Evolutionary conservation across 768 basidiomycete species (phyloP), one percentile per base, ranked within the genome.

Genomic region (Gymnopilus dilepis): DNA sequence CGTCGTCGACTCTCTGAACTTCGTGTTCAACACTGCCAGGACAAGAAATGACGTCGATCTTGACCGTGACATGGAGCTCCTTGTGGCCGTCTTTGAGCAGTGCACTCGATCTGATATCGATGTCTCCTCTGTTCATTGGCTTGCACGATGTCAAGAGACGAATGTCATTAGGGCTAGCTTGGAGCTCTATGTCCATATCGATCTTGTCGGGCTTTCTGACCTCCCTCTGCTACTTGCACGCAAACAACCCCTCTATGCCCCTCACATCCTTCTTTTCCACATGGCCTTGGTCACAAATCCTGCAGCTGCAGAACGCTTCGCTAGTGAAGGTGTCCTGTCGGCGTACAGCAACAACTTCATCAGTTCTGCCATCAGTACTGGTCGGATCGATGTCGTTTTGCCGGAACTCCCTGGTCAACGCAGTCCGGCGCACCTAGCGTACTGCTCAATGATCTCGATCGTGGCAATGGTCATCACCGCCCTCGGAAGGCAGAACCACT

Each of bases 271-370:
- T 56, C 78, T 89, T 30, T 92, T 97, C 78, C 94, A 97, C 69
- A 90, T 95, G 80, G 86, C 92, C 0, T 76, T 97, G 19, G 92
- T 91, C 15, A 86, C 86, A 60, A 82, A 91, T 56, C 85, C 89
- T 0, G 82, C 85, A 1, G 88, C 92, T 0, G 94, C 95, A 0
- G 95, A 97, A 72, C 79, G 91, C 60, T 84, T 97, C 24, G 94
- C 94, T 4, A 88, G 89, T 65, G 92, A 91, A 64, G 94, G 94
- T 31, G 79, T 94, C 1, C 76, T 97, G 19, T 76, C 87, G 0
- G 91, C 94, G 0, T 95, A 97, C 71, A 89, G 88, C 70, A 92
- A 91, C 67, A 95, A 92, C 70, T 83, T 82, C 48, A 86, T 97
- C 69, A 92, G 87, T 54, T 75, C 83, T 17, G 85, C 87, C n/a